Evolutionary conservation across 1,284 basidiomycete genomes (phyloP), one percentile per base, ranked within the genome.

Genomic region (Ustilago vetiveriae): DNA sequence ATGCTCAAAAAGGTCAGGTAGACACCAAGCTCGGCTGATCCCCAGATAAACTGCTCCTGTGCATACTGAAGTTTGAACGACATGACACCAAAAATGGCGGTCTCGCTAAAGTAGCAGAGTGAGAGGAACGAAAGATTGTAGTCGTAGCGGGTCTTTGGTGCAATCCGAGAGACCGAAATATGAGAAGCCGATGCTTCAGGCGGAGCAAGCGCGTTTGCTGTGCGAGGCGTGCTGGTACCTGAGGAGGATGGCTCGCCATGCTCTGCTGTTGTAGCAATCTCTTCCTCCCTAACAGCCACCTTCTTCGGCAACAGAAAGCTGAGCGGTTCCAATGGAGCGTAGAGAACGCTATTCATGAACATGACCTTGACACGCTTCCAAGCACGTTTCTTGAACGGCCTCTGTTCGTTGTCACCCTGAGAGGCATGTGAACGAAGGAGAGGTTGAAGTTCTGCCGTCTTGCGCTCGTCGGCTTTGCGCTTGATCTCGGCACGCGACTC

Each of bases 11-110:
- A 75, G 6, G 72, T 79, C n/a, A 82, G 60, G 35, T 71, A 81
- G 39, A 64, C 57, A 11, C 79, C 79, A 5, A 82, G 46, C 53
- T 74, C 63, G 4, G 67, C 57, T 1, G 78, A 68, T 26, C 63
- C 75, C 80, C 79, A 81, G 39, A 70, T 60, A 42, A 79, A 81
- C 13, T 66, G 55, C 26, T 75, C 42, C 43, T 77, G 72, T 0
- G 79, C 76, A 35, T 82, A 82, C 49, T 75, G 74, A 27, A 79
- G 58, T 49, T 81, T 81, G 70, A 62, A 67, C 0, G 75, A 59
- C 59, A 82, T 55, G 50, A 82, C 65, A 10, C 79, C 80, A 17
- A 72, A 67, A 39, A 71, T 55, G 23, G 59, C 48, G 2, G 64
- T 52, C 63, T 80, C 80, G 47, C 75, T 38, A 41, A 73, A 75